phyloP scores from a whole-genome alignment of 345 rosid species.

The Dipteronia sinensis region DNA sequence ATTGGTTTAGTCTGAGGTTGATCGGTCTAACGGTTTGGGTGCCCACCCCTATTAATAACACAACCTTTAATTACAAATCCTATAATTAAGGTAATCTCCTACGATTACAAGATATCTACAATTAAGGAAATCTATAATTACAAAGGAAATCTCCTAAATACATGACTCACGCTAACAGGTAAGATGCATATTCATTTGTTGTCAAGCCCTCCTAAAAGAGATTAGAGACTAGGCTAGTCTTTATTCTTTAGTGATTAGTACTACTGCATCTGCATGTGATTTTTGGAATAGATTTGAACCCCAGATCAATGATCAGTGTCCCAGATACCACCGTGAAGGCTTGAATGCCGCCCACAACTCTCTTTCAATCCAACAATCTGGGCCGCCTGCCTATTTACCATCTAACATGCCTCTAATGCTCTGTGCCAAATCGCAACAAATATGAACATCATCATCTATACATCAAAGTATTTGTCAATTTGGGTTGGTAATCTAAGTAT shows the following conservation, averaged over 20 bases:
- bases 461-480: background rate
- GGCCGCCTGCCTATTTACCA: background rate
- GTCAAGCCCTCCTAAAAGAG: conserved; percentile 6
- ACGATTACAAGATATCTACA: no score
- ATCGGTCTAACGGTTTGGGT: no score
- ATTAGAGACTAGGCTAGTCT: no score
- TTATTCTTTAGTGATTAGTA: no score
- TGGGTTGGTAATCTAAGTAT: no score
- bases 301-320: background rate
- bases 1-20: no score
- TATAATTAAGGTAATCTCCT: no score
- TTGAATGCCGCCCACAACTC: background rate
- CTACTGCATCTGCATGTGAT: background rate
- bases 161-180: background rate
- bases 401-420: background rate
- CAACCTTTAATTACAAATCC: no score
- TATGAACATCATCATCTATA: background rate
- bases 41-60: no score
- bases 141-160: no score
- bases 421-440: background rate
- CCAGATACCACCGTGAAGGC: no score
- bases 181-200: conserved; percentile 14
- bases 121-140: no score
- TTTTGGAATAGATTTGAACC: conserved; percentile 5
- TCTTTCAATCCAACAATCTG: background rate